Evolutionary conservation across 169 alveolate species (phyloP), one percentile per base, ranked within the genome.

Genomic region (Eimeria necatrix): DNA sequence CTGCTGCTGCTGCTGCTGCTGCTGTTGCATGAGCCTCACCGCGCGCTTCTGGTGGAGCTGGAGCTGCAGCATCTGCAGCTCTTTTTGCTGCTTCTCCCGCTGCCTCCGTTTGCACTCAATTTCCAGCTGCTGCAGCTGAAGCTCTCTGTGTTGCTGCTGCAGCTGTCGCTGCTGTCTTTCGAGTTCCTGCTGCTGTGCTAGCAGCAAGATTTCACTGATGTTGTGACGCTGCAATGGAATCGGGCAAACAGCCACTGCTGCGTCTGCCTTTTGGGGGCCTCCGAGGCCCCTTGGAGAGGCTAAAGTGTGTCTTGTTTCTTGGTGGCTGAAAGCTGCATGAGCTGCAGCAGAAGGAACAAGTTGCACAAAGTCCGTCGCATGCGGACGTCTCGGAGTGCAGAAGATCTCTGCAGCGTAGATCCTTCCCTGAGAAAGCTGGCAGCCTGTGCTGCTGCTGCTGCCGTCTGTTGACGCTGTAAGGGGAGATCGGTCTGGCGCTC

Each of bases 71-170:
- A 48, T 48, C 60, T 74, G 85, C 60, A 74, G 85, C 26, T 74
- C 85, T 41, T 74, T 26, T n/a, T 74, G 85, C 85, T 74, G 85
- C 59, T 74, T 74, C 26, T 74, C 85, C 14, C 85, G 16, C 26
- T 74, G 61, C 14, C 85, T 74, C n/a, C 85, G 41, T 74, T 74
- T 74, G 24, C 41, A 74, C 16, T 74, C 85, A 18, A 74, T 74
- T 18, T 74, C 85, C 7, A 74, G 85, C 26, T 74, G 85, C 59
- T 74, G 85, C 85, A 74, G 85, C 85, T 74, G 85, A 22, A 74
- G 85, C 85, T 74, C 85, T 7, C 85, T 26, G 85, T 74, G 85
- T 53, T 74, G 85, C 59, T 74, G 85, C 85, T 41, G 85, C 85
- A 74, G 85, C 32, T 74, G 61, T 48, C 85, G 22, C 85, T 74